Conservation (phyloP, 202 grass and related monocot species). For the Musa balbisiana region DNA sequence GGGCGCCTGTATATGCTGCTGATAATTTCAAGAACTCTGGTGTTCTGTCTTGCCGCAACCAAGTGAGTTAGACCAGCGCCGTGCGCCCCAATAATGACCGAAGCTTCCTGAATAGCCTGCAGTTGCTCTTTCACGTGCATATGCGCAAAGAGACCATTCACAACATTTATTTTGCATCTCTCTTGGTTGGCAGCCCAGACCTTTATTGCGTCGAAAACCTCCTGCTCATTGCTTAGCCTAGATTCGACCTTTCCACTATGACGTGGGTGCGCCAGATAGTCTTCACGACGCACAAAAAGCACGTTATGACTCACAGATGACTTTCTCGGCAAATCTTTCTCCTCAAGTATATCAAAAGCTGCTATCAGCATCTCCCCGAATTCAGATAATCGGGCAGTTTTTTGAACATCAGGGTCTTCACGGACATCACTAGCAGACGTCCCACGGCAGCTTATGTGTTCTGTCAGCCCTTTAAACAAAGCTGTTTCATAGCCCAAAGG, state of each 20-base stretch:
- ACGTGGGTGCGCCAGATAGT: conserved; percentile 88
- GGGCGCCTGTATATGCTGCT: conserved; percentile 72
- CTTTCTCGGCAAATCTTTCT: conserved; percentile 34
- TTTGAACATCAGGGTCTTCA: conserved; percentile 37
- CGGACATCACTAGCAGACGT: conserved; percentile 37
- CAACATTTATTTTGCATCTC: conserved; percentile 73
- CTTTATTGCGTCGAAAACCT: conserved; percentile 59
- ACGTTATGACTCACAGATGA: conserved; percentile 42
- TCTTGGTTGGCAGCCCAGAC: conserved; percentile 49
- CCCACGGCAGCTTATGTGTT: conserved; percentile 65
- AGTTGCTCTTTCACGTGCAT: conserved; percentile 94
- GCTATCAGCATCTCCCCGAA: conserved; percentile 83
- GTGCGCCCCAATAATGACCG: conserved; percentile 82
- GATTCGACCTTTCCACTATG: conserved; percentile 87
- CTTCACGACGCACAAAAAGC: conserved; percentile 89
- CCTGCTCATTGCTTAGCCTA: conserved; percentile 68
- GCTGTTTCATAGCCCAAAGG: conserved; percentile 94
- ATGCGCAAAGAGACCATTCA: conserved; percentile 88
- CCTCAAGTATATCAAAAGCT: conserved; percentile 51
- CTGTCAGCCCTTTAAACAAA: conserved; percentile 81
- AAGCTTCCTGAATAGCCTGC: conserved; percentile 62
- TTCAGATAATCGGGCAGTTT: conserved; percentile 85
- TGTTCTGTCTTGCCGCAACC: conserved; percentile 52
- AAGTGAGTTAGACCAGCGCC: conserved; percentile 88
- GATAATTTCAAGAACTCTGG: conserved; percentile 94